phyloP scores from a whole-genome alignment of 2,329 filamentous ascomycete species.

The Aspergillus fructus region DNA sequence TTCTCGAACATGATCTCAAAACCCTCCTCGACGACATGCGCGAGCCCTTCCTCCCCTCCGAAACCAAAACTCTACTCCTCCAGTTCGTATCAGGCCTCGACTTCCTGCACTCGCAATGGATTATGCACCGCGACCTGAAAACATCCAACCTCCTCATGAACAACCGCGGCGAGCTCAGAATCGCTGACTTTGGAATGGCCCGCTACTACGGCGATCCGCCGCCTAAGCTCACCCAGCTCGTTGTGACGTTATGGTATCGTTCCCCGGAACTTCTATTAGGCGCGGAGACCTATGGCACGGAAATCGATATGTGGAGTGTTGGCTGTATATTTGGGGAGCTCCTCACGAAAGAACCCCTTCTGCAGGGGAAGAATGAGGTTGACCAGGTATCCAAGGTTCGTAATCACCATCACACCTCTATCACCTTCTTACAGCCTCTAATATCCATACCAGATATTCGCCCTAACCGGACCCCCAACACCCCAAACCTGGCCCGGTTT shows the following conservation, averaged over 20 bases:
- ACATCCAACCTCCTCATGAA: conserved; percentile 92
- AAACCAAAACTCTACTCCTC: conserved; percentile 83
- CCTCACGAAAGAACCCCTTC: conserved; percentile 74
- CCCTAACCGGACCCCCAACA: conserved; percentile 81
- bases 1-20: conserved; percentile 95
- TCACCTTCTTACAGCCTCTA: neutral
- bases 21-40: conserved; percentile 90
- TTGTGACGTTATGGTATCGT: conserved; percentile 97
- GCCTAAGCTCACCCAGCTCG: conserved; percentile 79
- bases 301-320: conserved; percentile 93
- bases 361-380: conserved; percentile 90
- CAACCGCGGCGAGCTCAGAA: conserved; percentile 90
- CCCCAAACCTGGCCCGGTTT: conserved; percentile 84
- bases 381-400: conserved; percentile 72
- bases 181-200: conserved; percentile 98
- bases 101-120: conserved; percentile 86
- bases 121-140: conserved; percentile 90
- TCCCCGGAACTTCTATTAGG: conserved; percentile 88
- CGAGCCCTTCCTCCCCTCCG: conserved; percentile 87
- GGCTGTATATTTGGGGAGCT: conserved; percentile 96
- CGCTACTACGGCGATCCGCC: conserved; percentile 79
- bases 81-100: conserved; percentile 78
- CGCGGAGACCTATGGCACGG: conserved; percentile 67
- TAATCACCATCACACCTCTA: neutral
- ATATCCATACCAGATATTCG: conserved; percentile 63